A percentile compares a stretch with the other conserved stretches of the same genome.
Conservation (phyloP, 2,329 filamentous ascomycete genomes). For the Exserohilum rostratum region DNA sequence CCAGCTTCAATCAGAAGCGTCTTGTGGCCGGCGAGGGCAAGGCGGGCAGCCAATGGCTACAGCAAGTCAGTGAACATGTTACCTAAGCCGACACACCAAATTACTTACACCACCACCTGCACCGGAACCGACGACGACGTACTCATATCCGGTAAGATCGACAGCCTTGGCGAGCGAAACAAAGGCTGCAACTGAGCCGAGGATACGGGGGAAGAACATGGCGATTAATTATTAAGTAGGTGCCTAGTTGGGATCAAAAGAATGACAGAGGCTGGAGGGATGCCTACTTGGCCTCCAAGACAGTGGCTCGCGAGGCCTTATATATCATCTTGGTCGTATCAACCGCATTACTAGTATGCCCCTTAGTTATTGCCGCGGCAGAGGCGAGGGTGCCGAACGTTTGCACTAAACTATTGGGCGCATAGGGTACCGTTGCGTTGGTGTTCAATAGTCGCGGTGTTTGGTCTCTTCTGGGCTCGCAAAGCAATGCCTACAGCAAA, state of each 20-base stretch:
- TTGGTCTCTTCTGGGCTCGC: slow-evolving; percentile 15
- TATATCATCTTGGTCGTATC: slow-evolving; percentile 2
- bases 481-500: slow-evolving; percentile 10
- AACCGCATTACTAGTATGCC: not conserved
- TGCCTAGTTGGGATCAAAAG: slow-evolving; percentile 7
- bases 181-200: slow-evolving; percentile 27
- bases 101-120: slow-evolving; percentile 34
- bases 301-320: slow-evolving; percentile 11
- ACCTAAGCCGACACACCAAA: not conserved
- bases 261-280: slow-evolving; percentile 20
- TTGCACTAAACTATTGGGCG: slow-evolving; percentile 7
- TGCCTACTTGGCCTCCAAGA: slow-evolving; percentile 17
- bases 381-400: not conserved
- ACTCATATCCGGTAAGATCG: slow-evolving; percentile 59
- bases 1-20: slow-evolving; percentile 68
- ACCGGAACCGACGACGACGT: slow-evolving; percentile 65
- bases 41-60: slow-evolving; percentile 54
- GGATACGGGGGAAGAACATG: slow-evolving; percentile 33
- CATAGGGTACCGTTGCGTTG: not conserved
- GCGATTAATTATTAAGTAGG: slow-evolving; percentile 14
- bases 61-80: not conserved
- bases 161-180: slow-evolving; percentile 32
- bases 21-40: slow-evolving; percentile 65
- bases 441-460: slow-evolving; percentile 15
- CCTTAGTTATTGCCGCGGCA: slow-evolving; percentile 6